phyloP scores from a whole-genome alignment of 2,329 filamentous ascomycete genomes.

The Aspergillus cejpii region DNA sequence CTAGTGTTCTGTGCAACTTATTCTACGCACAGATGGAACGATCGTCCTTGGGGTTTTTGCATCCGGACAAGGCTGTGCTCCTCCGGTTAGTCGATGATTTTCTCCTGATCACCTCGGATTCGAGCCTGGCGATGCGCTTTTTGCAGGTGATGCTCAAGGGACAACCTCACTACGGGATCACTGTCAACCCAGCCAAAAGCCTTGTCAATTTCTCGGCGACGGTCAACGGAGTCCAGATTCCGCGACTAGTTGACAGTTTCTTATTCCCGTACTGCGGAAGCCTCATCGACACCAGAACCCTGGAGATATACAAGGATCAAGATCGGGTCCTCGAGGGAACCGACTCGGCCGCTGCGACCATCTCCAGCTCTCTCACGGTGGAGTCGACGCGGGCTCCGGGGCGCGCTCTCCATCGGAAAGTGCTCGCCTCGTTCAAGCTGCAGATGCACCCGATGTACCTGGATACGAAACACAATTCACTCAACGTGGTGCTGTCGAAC shows the following conservation, averaged over 20 bases:
- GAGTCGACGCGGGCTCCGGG: slow-evolving; percentile 68
- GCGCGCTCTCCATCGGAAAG: slow-evolving; percentile 70
- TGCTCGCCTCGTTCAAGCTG: slow-evolving; percentile 68
- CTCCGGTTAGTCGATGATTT: slow-evolving; percentile 89
- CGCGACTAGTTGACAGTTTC: slow-evolving; percentile 41
- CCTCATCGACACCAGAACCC: slow-evolving; percentile 63
- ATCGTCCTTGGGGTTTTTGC: slow-evolving; percentile 61
- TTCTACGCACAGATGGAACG: slow-evolving; percentile 87
- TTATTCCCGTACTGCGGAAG: slow-evolving; percentile 84
- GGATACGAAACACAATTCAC: slow-evolving; percentile 63
- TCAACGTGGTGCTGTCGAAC: slow-evolving; percentile 63
- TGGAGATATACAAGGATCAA: slow-evolving; percentile 67
- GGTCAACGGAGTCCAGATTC: slow-evolving; percentile 50
- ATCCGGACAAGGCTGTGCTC: slow-evolving; percentile 56
- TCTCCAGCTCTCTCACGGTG: slow-evolving; percentile 70
- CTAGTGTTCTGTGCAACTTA: slow-evolving; percentile 82
- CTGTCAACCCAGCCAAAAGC: slow-evolving; percentile 70
- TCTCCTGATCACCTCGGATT: slow-evolving; percentile 70
- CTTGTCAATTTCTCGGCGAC: slow-evolving; percentile 71
- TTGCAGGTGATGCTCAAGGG: slow-evolving; percentile 73
- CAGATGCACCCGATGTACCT: slow-evolving; percentile 59
- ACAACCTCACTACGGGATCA: slow-evolving; percentile 70
- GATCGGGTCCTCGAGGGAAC: slow-evolving; percentile 43
- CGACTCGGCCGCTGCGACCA: slow-evolving; percentile 48
- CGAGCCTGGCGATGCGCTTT: slow-evolving; percentile 62